These are phyloP conservation scores for Citrus cavaleriei DNA, from an alignment of 345 rosid species.

Conservation along the genomic window DNA sequence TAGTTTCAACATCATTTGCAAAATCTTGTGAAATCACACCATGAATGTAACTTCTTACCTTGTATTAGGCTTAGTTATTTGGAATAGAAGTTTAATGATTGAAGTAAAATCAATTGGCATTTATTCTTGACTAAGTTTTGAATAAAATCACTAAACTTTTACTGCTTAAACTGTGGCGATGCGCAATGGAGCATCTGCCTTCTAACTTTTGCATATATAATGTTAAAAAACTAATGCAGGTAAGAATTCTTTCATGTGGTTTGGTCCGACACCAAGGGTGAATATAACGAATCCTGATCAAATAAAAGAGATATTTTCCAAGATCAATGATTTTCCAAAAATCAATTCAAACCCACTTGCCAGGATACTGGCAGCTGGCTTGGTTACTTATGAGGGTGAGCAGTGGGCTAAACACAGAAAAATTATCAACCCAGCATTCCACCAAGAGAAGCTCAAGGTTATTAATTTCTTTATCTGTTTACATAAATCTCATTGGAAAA, in stretches of 20 bases:
- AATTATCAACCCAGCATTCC: constrained; percentile 52
- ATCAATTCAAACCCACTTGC: constrained; percentile 21
- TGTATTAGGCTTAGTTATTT: no score
- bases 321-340: constrained; percentile 31
- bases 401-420: constrained; percentile 49
- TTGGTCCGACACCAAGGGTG: constrained; percentile 37
- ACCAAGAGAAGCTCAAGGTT: constrained; percentile 50
- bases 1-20: no score
- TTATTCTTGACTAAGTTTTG: neutral
- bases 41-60: no score
- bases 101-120: no score
- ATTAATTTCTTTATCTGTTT: neutral
- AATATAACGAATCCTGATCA: constrained; percentile 34
- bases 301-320: constrained; percentile 32
- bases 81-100: no score
- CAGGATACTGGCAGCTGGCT: constrained; percentile 29
- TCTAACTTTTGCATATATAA: neutral
- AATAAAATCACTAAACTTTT: no score
- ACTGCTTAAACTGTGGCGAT: no score
- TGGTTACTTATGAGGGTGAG: constrained; percentile 31
- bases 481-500: neutral
- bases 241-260: constrained; percentile 40
- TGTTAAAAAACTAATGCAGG: constrained; percentile 19
- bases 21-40: no score
- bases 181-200: neutral